Evolutionary conservation across 1,139 yeast species (phyloP).

Genomic region (Kluyveromyces sp.): DNA sequence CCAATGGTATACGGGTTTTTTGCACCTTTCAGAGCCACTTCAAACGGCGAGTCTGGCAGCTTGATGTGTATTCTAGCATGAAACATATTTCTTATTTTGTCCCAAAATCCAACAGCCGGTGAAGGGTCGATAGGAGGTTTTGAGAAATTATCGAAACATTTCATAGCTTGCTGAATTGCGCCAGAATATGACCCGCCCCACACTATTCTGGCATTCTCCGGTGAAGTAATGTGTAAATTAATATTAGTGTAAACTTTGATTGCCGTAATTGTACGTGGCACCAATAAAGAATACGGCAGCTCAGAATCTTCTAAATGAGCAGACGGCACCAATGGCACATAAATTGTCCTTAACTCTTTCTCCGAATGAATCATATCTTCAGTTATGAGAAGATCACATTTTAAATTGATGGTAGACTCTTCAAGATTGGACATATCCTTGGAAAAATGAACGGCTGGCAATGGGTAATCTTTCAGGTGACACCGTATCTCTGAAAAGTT

Average conservation of each 20-base stretch:
- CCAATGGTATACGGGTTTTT: constrained; percentile 67
- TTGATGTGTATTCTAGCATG: constrained; percentile 48
- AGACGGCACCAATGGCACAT: constrained; percentile 55
- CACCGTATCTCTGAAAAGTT: constrained; percentile 47
- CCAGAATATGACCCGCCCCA: constrained; percentile 89
- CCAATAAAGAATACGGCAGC: constrained; percentile 49
- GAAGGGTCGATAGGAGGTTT: constrained; percentile 82
- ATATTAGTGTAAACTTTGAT: constrained; percentile 67
- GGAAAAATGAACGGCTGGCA: constrained; percentile 43
- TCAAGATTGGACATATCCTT: constrained; percentile 34
- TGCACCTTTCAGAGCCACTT: constrained; percentile 57
- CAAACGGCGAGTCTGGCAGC: constrained; percentile 49
- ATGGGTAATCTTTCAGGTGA: constrained; percentile 62
- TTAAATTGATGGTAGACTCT: constrained; percentile 33
- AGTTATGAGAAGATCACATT: constrained; percentile 49
- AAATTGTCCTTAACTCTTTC: constrained; percentile 50
- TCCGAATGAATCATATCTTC: constrained; percentile 43
- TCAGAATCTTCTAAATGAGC: constrained; percentile 35
- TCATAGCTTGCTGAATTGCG: constrained; percentile 74
- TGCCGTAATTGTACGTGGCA: constrained; percentile 72
- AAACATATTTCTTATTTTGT: constrained; percentile 52
- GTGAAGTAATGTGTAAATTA: constrained; percentile 48
- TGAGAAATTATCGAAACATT: constrained; percentile 74
- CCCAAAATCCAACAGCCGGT: constrained; percentile 77
- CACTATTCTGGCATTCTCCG: constrained; percentile 57